A percentile compares a stretch with the other conserved stretches of the same genome.
phyloP scores from a whole-genome alignment of 106 monocot species.

The Dendrobium officinale region DNA sequence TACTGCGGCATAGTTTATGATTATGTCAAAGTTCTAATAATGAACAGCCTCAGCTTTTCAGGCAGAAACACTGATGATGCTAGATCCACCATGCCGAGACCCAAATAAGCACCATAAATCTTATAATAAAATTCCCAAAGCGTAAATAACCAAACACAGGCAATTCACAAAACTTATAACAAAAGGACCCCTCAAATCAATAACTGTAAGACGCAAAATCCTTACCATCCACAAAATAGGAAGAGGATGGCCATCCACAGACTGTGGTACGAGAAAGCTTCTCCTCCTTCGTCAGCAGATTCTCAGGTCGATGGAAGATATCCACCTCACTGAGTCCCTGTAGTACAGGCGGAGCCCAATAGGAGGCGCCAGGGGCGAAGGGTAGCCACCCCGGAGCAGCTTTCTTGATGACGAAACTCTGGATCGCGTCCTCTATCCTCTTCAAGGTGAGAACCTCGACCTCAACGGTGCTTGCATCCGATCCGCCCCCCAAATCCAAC shows the following conservation, averaged over 20 bases:
- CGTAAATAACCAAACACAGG: not conserved
- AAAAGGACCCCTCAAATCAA: not conserved
- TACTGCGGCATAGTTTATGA: no score
- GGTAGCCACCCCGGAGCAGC: slow-evolving; percentile 39
- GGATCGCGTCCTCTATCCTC: slow-evolving; percentile 36
- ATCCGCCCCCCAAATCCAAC: slow-evolving; percentile 20
- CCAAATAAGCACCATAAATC: not conserved
- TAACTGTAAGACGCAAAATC: not conserved
- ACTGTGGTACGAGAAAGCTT: slow-evolving; percentile 1
- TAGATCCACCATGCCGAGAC: no score
- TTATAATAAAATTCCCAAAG: not conserved
- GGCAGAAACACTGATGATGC: not conserved
- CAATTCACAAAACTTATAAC: not conserved
- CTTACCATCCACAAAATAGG: slow-evolving; percentile 19
- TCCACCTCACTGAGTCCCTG: slow-evolving; percentile 16
- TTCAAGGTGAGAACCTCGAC: slow-evolving; percentile 13
- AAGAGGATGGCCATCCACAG: slow-evolving; percentile 29
- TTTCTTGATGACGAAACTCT: slow-evolving; percentile 18
- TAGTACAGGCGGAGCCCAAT: slow-evolving; percentile 28
- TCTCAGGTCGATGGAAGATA: slow-evolving; percentile 8
- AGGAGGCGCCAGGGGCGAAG: slow-evolving; percentile 30
- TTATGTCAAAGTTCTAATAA: not conserved
- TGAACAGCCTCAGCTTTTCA: not conserved
- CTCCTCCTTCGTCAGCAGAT: slow-evolving; percentile 20
- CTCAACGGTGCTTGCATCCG: slow-evolving; percentile 2